These are phyloP conservation scores for Secale cereale DNA, from an alignment of 176 grass and related monocot species.

Conservation along the genomic window DNA sequence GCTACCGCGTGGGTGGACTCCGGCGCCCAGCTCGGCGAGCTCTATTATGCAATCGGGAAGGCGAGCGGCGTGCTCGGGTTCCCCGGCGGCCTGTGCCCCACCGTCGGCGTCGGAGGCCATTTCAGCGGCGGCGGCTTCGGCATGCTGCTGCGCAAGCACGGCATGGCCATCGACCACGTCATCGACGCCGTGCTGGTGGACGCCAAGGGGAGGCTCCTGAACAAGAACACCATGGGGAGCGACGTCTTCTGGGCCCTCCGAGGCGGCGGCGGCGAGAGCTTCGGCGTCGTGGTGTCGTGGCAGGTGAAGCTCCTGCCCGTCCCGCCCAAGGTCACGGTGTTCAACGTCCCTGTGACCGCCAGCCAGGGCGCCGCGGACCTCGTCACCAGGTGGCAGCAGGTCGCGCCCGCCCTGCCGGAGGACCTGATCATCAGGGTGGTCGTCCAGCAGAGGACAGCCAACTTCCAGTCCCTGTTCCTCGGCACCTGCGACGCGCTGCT, in stretches of 20 bases:
- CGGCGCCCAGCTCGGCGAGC: constrained; percentile 26
- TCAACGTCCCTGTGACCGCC: background rate
- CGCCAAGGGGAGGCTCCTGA: background rate
- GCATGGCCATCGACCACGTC: background rate
- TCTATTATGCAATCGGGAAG: background rate
- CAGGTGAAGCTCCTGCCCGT: background rate
- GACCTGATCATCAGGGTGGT: background rate
- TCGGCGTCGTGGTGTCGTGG: background rate
- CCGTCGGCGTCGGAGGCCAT: background rate
- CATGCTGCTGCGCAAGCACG: background rate
- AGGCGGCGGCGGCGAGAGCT: background rate
- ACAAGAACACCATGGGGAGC: background rate
- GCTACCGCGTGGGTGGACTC: constrained; percentile 53
- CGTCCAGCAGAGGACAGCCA: background rate
- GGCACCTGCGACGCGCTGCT: background rate
- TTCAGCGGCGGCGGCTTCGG: background rate
- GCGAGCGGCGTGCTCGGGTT: background rate
- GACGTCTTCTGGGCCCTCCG: background rate
- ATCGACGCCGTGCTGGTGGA: background rate
- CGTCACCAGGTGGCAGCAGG: background rate
- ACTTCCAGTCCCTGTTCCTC: background rate
- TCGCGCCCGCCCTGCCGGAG: background rate
- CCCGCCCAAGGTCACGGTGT: background rate
- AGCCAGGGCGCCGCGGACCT: background rate
- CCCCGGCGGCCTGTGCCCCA: background rate